These are phyloP conservation scores for Lasiodiplodia sp. DNA, from an alignment of 2,329 filamentous ascomycete species.

Conservation along the genomic window DNA sequence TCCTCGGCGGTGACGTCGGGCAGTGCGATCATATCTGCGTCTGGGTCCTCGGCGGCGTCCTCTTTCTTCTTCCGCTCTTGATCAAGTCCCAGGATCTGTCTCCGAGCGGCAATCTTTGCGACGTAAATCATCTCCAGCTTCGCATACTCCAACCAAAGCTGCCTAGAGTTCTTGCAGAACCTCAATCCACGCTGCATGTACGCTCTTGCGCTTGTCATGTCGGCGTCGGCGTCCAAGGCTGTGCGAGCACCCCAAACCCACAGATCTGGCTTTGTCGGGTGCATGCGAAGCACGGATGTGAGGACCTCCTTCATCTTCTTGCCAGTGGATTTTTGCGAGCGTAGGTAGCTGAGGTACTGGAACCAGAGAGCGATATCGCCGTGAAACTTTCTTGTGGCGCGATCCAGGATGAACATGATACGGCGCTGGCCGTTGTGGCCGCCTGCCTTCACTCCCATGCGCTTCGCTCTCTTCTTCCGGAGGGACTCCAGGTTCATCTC, in stretches of 20 bases:
- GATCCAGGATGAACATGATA: slow-evolving; percentile 88
- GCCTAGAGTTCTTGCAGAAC: slow-evolving; percentile 79
- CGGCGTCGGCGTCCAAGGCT: slow-evolving; percentile 78
- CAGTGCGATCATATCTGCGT: slow-evolving; percentile 65
- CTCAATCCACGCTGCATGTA: slow-evolving; percentile 90
- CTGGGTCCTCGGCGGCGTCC: slow-evolving; percentile 51
- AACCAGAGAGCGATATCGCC: slow-evolving; percentile 85
- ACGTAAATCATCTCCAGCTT: slow-evolving; percentile 93
- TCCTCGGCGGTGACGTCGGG: slow-evolving; percentile 69
- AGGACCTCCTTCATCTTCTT: slow-evolving; percentile 68
- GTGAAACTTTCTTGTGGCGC: slow-evolving; percentile 83
- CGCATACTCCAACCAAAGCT: slow-evolving; percentile 88
- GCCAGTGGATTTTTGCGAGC: slow-evolving; percentile 65
- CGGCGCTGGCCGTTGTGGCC: slow-evolving; percentile 79
- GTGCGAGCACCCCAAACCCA: slow-evolving; percentile 87
- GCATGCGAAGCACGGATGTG: slow-evolving; percentile 77
- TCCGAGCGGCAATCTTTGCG: slow-evolving; percentile 77
- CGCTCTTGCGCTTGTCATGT: slow-evolving; percentile 84
- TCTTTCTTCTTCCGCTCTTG: slow-evolving; percentile 51
- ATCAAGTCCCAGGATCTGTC: slow-evolving; percentile 71
- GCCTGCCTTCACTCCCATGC: slow-evolving; percentile 77
- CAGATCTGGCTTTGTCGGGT: slow-evolving; percentile 81
- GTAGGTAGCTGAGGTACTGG: slow-evolving; percentile 85
- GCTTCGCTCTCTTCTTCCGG: slow-evolving; percentile 80
- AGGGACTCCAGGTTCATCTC: slow-evolving; percentile 75